These are phyloP conservation scores for Syzygium syzygioides DNA, from an alignment of 441 rosid species.

Conservation along the genomic window DNA sequence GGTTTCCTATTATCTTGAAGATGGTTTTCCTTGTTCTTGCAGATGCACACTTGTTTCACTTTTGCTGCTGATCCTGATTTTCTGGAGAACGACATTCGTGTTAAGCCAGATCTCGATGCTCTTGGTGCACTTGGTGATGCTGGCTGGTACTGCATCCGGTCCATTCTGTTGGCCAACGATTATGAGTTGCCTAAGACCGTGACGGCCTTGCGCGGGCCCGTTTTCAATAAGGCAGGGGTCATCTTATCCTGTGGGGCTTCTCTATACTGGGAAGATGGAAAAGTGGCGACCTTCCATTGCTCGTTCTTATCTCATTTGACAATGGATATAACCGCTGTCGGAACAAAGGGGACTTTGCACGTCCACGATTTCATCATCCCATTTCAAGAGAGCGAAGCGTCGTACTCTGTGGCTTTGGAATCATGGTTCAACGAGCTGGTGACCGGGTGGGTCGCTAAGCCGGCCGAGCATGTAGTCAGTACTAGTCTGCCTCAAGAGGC, in stretches of 20 bases:
- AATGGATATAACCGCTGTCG: conserved; percentile 54
- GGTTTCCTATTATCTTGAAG: not conserved
- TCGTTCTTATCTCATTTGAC: conserved; percentile 71
- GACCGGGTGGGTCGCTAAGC: conserved; percentile 33
- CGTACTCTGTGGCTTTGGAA: conserved; percentile 33
- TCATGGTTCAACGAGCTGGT: conserved; percentile 39
- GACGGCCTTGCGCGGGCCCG: conserved; percentile 35
- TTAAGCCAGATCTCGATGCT: conserved; percentile 72
- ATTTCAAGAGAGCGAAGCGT: conserved; percentile 46
- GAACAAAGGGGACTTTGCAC: conserved; percentile 53
- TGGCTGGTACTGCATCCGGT: conserved; percentile 76
- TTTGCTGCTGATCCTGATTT: conserved; percentile 39
- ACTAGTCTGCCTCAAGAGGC: conserved; percentile 60
- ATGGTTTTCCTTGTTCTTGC: not conserved
- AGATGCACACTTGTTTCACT: conserved; percentile 58
- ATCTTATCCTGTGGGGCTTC: conserved; percentile 66
- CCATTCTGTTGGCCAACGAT: conserved; percentile 48
- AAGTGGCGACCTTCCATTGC: conserved; percentile 52
- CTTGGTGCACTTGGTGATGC: conserved; percentile 81
- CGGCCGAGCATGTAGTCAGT: conserved; percentile 37
- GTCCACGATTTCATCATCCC: conserved; percentile 60
- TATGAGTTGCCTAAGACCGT: conserved; percentile 61
- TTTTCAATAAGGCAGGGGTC: conserved; percentile 54
- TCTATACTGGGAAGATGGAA: conserved; percentile 54
- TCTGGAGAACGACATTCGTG: conserved; percentile 58